Percentiles rank a stretch among this genome's conserved stretches.
These are phyloP conservation scores for Alternaria gaisen DNA, from an alignment of 2,329 filamentous ascomycete species.

Conservation along the genomic window DNA sequence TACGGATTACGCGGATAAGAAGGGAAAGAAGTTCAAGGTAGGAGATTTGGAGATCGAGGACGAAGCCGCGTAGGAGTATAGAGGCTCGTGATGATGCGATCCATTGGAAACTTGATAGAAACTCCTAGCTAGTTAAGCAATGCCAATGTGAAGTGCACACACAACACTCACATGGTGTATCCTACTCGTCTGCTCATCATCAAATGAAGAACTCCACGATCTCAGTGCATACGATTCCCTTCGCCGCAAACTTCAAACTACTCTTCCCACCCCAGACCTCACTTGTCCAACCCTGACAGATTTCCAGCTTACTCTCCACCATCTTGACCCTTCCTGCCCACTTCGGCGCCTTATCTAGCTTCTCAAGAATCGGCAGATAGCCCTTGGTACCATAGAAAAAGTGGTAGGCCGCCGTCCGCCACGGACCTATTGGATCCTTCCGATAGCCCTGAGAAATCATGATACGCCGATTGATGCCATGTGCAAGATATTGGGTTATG, in stretches of 20 bases:
- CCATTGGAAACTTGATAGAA: not conserved
- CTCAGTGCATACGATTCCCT: not conserved
- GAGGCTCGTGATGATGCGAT: not conserved
- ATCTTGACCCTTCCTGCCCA: constrained; percentile 1
- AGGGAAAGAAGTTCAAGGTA: constrained; percentile 52
- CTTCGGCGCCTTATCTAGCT: not conserved
- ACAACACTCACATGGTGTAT: not conserved
- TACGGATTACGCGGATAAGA: constrained; percentile 52
- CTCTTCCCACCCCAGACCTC: not conserved
- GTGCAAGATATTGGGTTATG: not conserved
- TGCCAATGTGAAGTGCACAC: not conserved
- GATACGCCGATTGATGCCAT: not conserved
- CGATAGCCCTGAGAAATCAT: not conserved
- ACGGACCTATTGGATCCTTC: not conserved
- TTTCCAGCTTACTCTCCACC: not conserved
- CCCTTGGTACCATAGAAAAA: not conserved
- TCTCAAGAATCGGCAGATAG: not conserved
- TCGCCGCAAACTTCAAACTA: not conserved
- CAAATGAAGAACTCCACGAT: constrained; percentile 6
- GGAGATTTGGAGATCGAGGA: constrained; percentile 55
- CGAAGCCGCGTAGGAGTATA: constrained; percentile 40
- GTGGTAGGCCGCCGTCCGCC: not conserved
- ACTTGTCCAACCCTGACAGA: not conserved
- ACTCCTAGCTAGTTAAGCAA: not conserved
- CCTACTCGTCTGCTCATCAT: not conserved